These are phyloP conservation scores for Fusarium clavum DNA, from an alignment of 2,329 filamentous ascomycete species.

Conservation along the genomic window DNA sequence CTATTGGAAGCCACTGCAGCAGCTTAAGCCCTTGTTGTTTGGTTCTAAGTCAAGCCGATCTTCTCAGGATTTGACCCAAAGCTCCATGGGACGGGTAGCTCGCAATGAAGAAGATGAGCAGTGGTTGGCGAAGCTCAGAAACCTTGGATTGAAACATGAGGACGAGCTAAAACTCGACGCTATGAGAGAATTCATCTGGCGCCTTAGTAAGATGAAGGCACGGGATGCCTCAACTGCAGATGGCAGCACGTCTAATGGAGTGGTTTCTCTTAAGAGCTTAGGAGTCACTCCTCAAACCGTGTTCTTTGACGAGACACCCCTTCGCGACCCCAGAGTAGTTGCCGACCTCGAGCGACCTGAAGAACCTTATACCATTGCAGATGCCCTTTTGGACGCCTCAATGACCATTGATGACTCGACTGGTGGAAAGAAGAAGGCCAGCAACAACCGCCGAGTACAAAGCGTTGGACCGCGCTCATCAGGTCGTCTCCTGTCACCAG, in stretches of 20 bases:
- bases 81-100: slow-evolving; percentile 70
- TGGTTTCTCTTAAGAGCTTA: slow-evolving; percentile 80
- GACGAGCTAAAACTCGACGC: slow-evolving; percentile 92
- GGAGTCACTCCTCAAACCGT: slow-evolving; percentile 88
- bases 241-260: slow-evolving; percentile 48
- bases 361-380: slow-evolving; percentile 81
- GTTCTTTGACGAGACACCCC: slow-evolving; percentile 84
- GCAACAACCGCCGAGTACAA: slow-evolving; percentile 61
- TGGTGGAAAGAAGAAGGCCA: slow-evolving; percentile 64
- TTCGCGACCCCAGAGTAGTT: slow-evolving; percentile 56
- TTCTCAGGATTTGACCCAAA: slow-evolving; percentile 65
- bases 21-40: slow-evolving; percentile 73
- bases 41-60: slow-evolving; percentile 69
- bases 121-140: slow-evolving; percentile 87
- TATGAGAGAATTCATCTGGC: slow-evolving; percentile 91
- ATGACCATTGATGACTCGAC: slow-evolving; percentile 82
- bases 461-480: slow-evolving; percentile 50
- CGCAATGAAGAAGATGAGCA: slow-evolving; percentile 94
- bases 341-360: slow-evolving; percentile 49
- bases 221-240: slow-evolving; percentile 59
- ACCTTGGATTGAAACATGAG: slow-evolving; percentile 82
- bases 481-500: slow-evolving; percentile 50
- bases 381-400: slow-evolving; percentile 91
- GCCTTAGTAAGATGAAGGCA: slow-evolving; percentile 77
- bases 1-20: slow-evolving; percentile 86